Conservation (phyloP, 257 asterid genomes). For the Pogostemon cablin region DNA sequence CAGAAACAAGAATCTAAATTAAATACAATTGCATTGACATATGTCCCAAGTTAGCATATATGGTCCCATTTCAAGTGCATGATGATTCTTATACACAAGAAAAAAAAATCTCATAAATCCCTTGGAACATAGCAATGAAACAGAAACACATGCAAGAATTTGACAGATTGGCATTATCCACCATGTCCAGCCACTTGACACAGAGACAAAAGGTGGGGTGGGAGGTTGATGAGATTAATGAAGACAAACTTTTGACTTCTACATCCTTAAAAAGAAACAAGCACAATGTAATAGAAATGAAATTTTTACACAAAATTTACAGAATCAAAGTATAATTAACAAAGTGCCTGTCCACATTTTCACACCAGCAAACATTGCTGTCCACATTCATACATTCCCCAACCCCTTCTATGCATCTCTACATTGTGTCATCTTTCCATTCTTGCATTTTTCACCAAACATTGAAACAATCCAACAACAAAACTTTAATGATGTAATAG, state of each 20-base stretch:
- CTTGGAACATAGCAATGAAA: slow-evolving; percentile 16
- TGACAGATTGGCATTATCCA: slow-evolving; percentile 35
- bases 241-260: slow-evolving; percentile 27
- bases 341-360: too few relatives aligned
- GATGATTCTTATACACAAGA: slow-evolving; percentile 24
- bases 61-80: slow-evolving; percentile 28
- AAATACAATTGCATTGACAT: not conserved
- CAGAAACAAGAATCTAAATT: slow-evolving; percentile 9
- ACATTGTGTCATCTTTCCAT: slow-evolving; percentile 28
- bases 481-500: slow-evolving; percentile 30
- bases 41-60: slow-evolving; percentile 17
- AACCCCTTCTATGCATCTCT: slow-evolving; percentile 32
- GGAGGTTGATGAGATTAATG: not conserved
- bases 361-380: slow-evolving; percentile 3
- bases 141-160: slow-evolving; percentile 31
- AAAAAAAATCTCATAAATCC: slow-evolving; percentile 27
- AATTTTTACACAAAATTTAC: slow-evolving; percentile 38
- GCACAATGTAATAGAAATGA: slow-evolving; percentile 24
- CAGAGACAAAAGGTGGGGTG: not conserved
- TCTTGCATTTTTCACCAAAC: slow-evolving; percentile 30
- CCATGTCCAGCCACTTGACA: not conserved
- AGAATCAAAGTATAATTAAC: slow-evolving; percentile 32
- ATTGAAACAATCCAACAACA: slow-evolving; percentile 41
- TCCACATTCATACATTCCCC: slow-evolving; percentile 44
- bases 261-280: slow-evolving; percentile 40